Conservation (phyloP, 73 alveolate species). For the Paramecium tetraurelia region DNA sequence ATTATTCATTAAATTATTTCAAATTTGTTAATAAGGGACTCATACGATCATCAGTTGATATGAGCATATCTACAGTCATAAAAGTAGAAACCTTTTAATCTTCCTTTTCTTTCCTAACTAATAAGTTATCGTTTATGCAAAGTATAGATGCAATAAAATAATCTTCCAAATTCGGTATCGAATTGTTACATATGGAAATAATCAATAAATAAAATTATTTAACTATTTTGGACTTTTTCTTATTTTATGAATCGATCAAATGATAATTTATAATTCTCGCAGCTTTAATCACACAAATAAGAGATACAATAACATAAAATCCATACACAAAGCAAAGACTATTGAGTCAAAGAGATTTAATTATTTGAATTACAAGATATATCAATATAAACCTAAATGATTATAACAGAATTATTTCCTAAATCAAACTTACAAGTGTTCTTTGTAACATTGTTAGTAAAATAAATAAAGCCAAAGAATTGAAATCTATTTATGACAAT, state of each 20-base stretch:
- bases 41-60: not conserved
- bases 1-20: not conserved
- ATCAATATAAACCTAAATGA: not conserved
- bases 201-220: not conserved
- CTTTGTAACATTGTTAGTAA: not conserved
- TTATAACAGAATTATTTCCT: not conserved
- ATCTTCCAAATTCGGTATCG: not conserved
- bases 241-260: not conserved
- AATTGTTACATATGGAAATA: not conserved
- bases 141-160: not conserved
- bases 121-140: not conserved
- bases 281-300: not conserved
- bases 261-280: not conserved
- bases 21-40: not conserved
- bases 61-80: not conserved
- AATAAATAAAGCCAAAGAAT: not conserved
- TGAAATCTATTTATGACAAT: not conserved
- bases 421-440: not conserved
- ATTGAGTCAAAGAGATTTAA: not conserved
- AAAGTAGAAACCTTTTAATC: constrained; percentile 5
- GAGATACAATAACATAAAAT: not conserved
- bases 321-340: not conserved
- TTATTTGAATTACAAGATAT: not conserved
- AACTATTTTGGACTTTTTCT: not conserved
- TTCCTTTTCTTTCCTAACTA: not conserved